phyloP scores from a whole-genome alignment of 306 rosid genomes.

The Neltuma alba region DNA sequence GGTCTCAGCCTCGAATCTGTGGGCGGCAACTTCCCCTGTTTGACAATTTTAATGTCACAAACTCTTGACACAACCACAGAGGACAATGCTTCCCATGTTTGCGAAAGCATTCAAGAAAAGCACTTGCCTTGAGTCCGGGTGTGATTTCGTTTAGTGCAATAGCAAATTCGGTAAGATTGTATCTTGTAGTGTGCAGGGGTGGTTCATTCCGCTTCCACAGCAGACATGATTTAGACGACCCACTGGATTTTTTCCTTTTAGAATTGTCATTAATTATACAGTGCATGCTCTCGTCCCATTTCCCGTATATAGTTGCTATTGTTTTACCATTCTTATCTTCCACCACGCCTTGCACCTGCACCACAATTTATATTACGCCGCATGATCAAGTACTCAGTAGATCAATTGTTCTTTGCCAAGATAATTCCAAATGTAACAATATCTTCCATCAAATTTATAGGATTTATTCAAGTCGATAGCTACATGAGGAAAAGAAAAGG shows the following conservation, averaged over 20 bases:
- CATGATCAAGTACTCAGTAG: constrained; percentile 9
- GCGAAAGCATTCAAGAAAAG: not conserved
- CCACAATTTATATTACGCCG: constrained; percentile 26
- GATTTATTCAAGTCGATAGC: not conserved
- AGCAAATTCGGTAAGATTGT: constrained; percentile 70
- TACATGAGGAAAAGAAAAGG: not conserved
- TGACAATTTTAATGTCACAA: constrained; percentile 9
- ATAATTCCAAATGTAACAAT: too few species aligned
- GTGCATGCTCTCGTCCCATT: constrained; percentile 79
- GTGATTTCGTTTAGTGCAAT: constrained; percentile 66
- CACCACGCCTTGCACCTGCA: constrained; percentile 69
- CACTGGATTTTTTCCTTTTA: constrained; percentile 54
- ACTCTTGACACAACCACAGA: not conserved
- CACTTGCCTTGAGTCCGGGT: constrained; percentile 61
- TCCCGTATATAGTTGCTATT: constrained; percentile 59
- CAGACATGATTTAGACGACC: constrained; percentile 48
- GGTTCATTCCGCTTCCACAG: constrained; percentile 68
- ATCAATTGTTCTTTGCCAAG: not conserved
- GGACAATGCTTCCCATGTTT: not conserved
- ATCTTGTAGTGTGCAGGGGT: constrained; percentile 54
- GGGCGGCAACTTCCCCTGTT: constrained; percentile 75
- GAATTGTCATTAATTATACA: constrained; percentile 52
- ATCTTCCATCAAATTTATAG: not conserved
- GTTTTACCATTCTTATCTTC: constrained; percentile 69
- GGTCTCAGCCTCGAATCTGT: constrained; percentile 90